Percentiles rank a stretch among this genome's conserved stretches.
Evolutionary conservation across 176 grass and related monocot species (phyloP).

Genomic region (Melocanna baccifera): DNA sequence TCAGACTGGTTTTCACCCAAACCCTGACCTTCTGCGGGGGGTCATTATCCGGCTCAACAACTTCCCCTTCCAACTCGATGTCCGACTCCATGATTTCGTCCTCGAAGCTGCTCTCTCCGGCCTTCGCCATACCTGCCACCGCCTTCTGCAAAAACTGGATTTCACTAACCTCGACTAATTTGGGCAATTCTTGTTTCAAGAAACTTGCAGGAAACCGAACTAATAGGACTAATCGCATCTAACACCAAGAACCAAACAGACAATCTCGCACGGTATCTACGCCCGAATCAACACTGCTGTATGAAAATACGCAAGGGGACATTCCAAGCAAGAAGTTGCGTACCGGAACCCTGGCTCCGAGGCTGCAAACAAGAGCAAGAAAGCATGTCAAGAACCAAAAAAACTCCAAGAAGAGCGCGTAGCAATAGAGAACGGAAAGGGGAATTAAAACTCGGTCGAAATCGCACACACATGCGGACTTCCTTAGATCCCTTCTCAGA

Average conservation of each 20-base stretch:
- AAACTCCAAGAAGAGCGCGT: not conserved
- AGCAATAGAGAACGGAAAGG: not conserved
- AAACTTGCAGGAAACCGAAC: not conserved
- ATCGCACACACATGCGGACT: not conserved
- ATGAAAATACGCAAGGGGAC: not conserved
- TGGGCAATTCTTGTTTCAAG: not conserved
- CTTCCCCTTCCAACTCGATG: conserved; percentile 46
- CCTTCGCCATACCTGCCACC: not conserved
- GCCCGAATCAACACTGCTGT: not conserved
- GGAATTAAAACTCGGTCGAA: not conserved
- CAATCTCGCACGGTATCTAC: not conserved
- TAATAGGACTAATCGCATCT: not conserved
- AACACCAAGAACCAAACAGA: not conserved
- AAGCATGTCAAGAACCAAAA: not conserved
- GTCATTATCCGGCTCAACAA: conserved; percentile 56
- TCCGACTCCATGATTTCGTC: conserved; percentile 29
- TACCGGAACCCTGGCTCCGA: conserved; percentile 42
- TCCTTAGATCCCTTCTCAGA: not conserved
- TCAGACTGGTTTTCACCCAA: not conserved
- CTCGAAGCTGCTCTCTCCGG: not conserved
- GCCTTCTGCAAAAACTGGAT: not conserved
- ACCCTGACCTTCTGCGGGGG: conserved; percentile 50
- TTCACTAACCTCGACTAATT: not conserved
- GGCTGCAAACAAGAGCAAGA: conserved; percentile 37
- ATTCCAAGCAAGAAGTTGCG: not conserved